A percentile compares a stretch with the other conserved stretches of the same genome.
Evolutionary conservation across 306 rosid species (phyloP).

Genomic region (Lathyrus oleraceus): DNA sequence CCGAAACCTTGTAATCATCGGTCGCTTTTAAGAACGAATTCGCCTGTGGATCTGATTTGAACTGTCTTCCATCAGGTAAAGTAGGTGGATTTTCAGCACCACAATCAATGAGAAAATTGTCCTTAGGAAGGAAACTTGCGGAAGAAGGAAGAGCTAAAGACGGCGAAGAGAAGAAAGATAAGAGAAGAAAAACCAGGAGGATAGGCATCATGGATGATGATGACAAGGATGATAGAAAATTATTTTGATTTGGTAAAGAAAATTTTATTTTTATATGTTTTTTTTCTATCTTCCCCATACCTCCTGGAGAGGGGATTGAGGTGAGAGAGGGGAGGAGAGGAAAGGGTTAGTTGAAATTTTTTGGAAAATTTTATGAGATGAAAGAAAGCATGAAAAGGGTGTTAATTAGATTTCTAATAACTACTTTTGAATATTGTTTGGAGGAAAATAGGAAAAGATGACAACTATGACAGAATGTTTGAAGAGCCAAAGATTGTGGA

Average conservation of each 20-base stretch:
- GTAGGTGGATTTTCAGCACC: conserved; percentile 53
- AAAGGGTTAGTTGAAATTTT: conserved; percentile 11
- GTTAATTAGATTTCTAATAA: conserved; percentile 32
- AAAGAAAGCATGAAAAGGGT: conserved; percentile 25
- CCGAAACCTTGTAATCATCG: conserved; percentile 54
- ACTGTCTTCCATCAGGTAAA: conserved; percentile 68
- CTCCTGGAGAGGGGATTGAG: conserved; percentile 56
- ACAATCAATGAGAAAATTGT: conserved; percentile 72
- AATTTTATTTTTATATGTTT: neutral
- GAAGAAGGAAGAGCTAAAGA: conserved; percentile 6
- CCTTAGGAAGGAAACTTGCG: conserved; percentile 57
- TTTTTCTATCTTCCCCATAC: conserved; percentile 59
- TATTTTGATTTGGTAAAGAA: neutral
- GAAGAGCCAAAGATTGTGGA: conserved; percentile 35
- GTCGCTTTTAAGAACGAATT: conserved; percentile 47
- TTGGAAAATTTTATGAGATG: conserved; percentile 12
- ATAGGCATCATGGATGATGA: conserved; percentile 57
- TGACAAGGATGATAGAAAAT: conserved; percentile 49
- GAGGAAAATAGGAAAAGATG: conserved; percentile 27
- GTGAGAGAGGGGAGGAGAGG: conserved; percentile 36
- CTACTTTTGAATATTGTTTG: conserved; percentile 19
- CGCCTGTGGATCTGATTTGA: conserved; percentile 71
- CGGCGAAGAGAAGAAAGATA: conserved; percentile 40
- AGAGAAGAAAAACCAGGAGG: conserved; percentile 53
- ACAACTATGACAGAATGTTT: conserved; percentile 11